Evolutionary conservation across 1,284 basidiomycete genomes (phyloP), one percentile per base, ranked within the genome.

Genomic region (Ganoderma multipileum): DNA sequence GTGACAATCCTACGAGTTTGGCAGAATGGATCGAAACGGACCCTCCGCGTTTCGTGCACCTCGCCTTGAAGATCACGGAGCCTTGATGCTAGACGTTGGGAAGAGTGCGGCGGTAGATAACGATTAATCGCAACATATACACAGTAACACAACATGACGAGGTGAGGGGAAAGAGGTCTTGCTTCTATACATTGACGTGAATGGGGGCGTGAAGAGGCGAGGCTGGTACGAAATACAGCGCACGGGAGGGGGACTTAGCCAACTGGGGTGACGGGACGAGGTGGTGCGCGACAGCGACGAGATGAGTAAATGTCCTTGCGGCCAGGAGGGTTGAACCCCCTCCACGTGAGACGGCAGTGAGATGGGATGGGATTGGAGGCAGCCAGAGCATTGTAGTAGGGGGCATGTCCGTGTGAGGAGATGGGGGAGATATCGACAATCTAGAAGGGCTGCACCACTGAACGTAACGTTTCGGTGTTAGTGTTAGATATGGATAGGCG

Each of bases 171-270:
- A 12, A 23, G 18, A 26, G 52, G 61, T 30, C 30, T 42, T 58
- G 67, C 23, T 55, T 68, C 67, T 68, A 68, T 65, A 68, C 67
- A 68, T 47, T 23, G 42, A 57, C 63, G 50, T 61, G 61, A 28
- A 44, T 20, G 52, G 58, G 54, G 23, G 38, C 60, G 54, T 58
- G 63, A 68, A 58, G 60, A 26, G 50, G 39, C 16, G 58, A 64
- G 52, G 61, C 42, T 36, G 36, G 58, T 68, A 65, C 52, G 38
- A 39, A 55, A 62, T 68, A 68, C 67, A 68, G 67, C 63, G 67
- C 67, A 68, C 63, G 30, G 28, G 61, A 63, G 23, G 61, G 61
- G 41, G 8, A 23, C 30, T 11, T 55, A 55, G 52, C 50, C 50
- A 18, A 55, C 52, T 14, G 39, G 38, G 33, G 16, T 33, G 33